Percentiles rank a stretch among this genome's conserved stretches.
Conservation (phyloP, 2,329 filamentous ascomycete species). For the Aureobasidium sp. region DNA sequence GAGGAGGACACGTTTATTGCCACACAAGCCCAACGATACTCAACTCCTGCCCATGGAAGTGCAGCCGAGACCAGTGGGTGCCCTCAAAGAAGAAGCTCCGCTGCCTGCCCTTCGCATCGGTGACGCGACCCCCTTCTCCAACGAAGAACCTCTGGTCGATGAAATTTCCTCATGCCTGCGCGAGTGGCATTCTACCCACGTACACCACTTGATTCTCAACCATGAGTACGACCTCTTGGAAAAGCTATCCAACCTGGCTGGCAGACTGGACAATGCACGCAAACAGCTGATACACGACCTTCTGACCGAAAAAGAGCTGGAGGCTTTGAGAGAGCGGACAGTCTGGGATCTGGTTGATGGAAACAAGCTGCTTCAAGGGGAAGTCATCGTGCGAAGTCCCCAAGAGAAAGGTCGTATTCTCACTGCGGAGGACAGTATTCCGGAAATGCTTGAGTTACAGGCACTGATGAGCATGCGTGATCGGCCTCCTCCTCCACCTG, state of each 20-base stretch:
- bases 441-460: constrained; percentile 84
- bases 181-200: constrained; percentile 96
- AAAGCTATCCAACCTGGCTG: constrained; percentile 71
- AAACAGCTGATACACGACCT: constrained; percentile 92
- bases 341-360: constrained; percentile 93
- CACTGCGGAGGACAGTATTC: constrained; percentile 86
- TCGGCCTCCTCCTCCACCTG: constrained; percentile 61
- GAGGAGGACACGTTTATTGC: constrained; percentile 1
- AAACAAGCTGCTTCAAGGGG: constrained; percentile 88
- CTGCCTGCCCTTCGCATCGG: constrained; percentile 97
- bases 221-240: constrained; percentile 77
- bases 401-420: constrained; percentile 74
- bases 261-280: constrained; percentile 74
- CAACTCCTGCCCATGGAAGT: constrained; percentile 14
- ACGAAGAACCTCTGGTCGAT: constrained; percentile 85
- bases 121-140: constrained; percentile 87
- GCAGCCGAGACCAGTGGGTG: constrained; percentile 54
- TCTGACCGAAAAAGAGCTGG: constrained; percentile 77
- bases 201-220: constrained; percentile 82
- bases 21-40: background rate
- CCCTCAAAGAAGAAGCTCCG: constrained; percentile 75
- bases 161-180: constrained; percentile 94
- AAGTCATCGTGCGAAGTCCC: constrained; percentile 91
- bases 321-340: constrained; percentile 73
- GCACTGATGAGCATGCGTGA: constrained; percentile 93